A percentile compares a stretch with the other conserved stretches of the same genome.
Conservation (phyloP, 2,329 filamentous ascomycete genomes). For the Claviceps arundinis region DNA sequence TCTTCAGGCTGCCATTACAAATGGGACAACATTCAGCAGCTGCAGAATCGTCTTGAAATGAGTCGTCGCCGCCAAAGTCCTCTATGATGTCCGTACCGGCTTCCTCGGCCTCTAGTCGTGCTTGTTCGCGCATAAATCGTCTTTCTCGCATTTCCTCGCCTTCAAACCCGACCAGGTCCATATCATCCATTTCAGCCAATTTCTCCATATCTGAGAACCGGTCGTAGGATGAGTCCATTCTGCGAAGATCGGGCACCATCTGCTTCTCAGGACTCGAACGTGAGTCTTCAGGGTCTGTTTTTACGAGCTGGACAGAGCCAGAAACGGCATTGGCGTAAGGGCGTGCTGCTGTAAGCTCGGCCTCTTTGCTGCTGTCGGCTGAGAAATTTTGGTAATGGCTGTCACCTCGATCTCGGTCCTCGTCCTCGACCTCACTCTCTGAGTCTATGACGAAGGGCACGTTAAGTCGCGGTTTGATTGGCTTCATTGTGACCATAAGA, state of each 20-base stretch:
- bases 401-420: not conserved
- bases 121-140: slow-evolving; percentile 65
- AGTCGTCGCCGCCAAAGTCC: slow-evolving; percentile 20
- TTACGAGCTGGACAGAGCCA: not conserved
- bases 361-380: too few relatives aligned
- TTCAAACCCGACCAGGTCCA: slow-evolving; percentile 35
- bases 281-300: slow-evolving; percentile 1
- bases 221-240: slow-evolving; percentile 16
- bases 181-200: slow-evolving; percentile 39
- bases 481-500: not conserved
- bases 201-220: slow-evolving; percentile 24
- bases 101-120: slow-evolving; percentile 48
- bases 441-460: slow-evolving; percentile 60
- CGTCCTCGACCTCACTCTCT: slow-evolving; percentile 32
- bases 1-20: slow-evolving; percentile 52
- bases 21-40: slow-evolving; percentile 53
- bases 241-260: slow-evolving; percentile 8
- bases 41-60: slow-evolving; percentile 17
- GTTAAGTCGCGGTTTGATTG: slow-evolving; percentile 14
- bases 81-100: slow-evolving; percentile 26
- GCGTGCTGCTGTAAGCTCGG: too few relatives aligned
- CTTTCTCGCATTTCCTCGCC: slow-evolving; percentile 55
- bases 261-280: slow-evolving; percentile 10
- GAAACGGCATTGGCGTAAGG: too few relatives aligned
- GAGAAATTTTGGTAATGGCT: too few relatives aligned